phyloP scores from a whole-genome alignment of 148 eudicot genomes.

The Polygonum maritimum region DNA sequence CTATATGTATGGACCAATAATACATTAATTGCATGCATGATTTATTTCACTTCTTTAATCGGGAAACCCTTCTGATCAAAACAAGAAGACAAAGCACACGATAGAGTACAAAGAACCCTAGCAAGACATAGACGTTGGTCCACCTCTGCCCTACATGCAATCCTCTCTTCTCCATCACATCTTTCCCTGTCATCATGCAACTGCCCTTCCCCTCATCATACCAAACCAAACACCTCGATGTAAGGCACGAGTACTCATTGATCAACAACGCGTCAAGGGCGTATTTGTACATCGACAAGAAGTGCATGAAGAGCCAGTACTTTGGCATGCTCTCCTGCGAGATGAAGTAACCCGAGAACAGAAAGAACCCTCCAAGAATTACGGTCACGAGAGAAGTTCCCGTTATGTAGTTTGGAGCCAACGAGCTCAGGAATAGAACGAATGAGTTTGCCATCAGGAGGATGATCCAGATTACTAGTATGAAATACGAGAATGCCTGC shows the following conservation, averaged over 20 bases:
- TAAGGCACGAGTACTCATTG: conserved; percentile 81
- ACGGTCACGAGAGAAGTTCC: conserved; percentile 68
- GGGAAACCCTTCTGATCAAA: conserved; percentile 78
- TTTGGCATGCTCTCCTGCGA: conserved; percentile 58
- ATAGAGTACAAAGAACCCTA: conserved; percentile 74
- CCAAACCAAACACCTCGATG: conserved; percentile 67
- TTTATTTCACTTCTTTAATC: conserved; percentile 45
- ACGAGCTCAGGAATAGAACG: conserved; percentile 75
- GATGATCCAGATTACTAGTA: conserved; percentile 67
- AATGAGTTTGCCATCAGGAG: conserved; percentile 81
- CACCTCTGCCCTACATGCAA: conserved; percentile 70
- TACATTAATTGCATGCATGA: not conserved
- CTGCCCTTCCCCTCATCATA: conserved; percentile 38
- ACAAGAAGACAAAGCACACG: conserved; percentile 68
- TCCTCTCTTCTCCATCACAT: conserved; percentile 69
- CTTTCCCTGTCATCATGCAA: conserved; percentile 76
- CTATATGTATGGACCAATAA: not conserved
- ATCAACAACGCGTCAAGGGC: conserved; percentile 74
- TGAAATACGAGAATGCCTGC: conserved; percentile 68
- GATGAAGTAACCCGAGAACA: conserved; percentile 93
- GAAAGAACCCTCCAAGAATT: conserved; percentile 67
- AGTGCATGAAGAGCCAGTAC: conserved; percentile 89
- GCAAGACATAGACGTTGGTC: conserved; percentile 58
- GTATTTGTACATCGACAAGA: conserved; percentile 85
- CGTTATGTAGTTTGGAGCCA: conserved; percentile 81